Conservation (phyloP, 148 eudicot species). For the Tetragonia tetragonoides region DNA sequence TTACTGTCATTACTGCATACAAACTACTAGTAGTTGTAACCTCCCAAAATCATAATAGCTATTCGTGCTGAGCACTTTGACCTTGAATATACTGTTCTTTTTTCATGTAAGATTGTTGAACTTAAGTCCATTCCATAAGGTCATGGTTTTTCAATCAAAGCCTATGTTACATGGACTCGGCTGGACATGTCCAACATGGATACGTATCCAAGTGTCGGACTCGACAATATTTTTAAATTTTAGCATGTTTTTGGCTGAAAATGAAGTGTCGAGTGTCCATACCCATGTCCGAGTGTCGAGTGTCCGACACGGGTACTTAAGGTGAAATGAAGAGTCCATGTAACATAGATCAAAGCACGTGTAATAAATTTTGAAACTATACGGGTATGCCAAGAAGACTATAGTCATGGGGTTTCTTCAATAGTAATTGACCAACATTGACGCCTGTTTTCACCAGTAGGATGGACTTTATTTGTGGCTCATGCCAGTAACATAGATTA, state of each 20-base stretch:
- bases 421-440: not conserved
- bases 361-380: not conserved
- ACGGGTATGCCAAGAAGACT: not conserved
- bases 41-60: not conserved
- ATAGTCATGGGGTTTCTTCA: not conserved
- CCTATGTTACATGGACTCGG: too few species aligned
- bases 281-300: too few species aligned
- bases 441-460: not conserved
- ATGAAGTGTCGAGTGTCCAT: too few species aligned
- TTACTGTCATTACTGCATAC: not conserved
- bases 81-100: not conserved
- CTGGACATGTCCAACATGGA: too few species aligned
- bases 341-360: too few species aligned
- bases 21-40: too few species aligned
- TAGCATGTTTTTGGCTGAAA: too few species aligned
- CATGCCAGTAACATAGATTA: not conserved
- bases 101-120: not conserved
- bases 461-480: not conserved
- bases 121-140: not conserved
- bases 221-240: too few species aligned
- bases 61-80: not conserved
- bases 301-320: too few species aligned
- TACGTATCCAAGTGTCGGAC: too few species aligned
- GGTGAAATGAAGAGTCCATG: too few species aligned
- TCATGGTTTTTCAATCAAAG: not conserved